Percentiles rank a stretch among this genome's conserved stretches.
These are phyloP conservation scores for Trametopsis cervina DNA, from an alignment of 768 basidiomycete genomes.

Conservation along the genomic window DNA sequence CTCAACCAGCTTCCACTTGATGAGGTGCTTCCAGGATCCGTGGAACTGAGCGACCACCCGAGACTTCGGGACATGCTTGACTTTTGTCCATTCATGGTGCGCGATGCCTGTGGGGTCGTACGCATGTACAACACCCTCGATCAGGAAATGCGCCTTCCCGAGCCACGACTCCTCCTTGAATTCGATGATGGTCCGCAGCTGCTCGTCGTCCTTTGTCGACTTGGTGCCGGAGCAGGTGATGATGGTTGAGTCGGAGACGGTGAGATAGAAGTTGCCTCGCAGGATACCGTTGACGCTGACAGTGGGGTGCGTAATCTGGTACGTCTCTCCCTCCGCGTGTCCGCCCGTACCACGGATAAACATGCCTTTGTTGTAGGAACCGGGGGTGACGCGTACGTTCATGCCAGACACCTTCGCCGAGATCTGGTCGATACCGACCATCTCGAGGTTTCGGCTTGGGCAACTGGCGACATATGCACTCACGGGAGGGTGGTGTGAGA, in stretches of 20 bases:
- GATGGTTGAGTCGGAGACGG: constrained; percentile 70
- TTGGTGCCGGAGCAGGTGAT: constrained; percentile 75
- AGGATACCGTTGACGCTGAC: constrained; percentile 90
- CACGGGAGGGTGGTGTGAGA: constrained; percentile 95
- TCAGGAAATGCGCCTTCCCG: constrained; percentile 74
- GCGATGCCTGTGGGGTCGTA: constrained; percentile 58
- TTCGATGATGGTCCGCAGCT: constrained; percentile 78
- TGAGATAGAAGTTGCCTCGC: constrained; percentile 87
- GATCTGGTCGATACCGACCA: constrained; percentile 88
- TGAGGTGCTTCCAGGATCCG: constrained; percentile 79
- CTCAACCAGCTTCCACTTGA: constrained; percentile 59
- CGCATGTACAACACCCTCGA: constrained; percentile 87
- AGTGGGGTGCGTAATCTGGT: constrained; percentile 85
- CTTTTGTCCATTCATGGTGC: constrained; percentile 70
- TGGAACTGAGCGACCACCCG: constrained; percentile 77
- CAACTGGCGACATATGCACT: constrained; percentile 78
- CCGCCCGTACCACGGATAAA: constrained; percentile 74
- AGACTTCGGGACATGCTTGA: constrained; percentile 84
- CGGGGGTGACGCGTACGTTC: constrained; percentile 74
- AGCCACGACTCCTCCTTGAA: constrained; percentile 99
- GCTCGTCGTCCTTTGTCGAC: constrained; percentile 37
- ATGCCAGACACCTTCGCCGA: constrained; percentile 88
- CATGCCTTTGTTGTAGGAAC: constrained; percentile 82
- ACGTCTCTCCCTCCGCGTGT: constrained; percentile 69
- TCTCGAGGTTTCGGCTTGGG: constrained; percentile 63